Evolutionary conservation across 345 rosid genomes (phyloP).

Genomic region (Salix arbutifolia): DNA sequence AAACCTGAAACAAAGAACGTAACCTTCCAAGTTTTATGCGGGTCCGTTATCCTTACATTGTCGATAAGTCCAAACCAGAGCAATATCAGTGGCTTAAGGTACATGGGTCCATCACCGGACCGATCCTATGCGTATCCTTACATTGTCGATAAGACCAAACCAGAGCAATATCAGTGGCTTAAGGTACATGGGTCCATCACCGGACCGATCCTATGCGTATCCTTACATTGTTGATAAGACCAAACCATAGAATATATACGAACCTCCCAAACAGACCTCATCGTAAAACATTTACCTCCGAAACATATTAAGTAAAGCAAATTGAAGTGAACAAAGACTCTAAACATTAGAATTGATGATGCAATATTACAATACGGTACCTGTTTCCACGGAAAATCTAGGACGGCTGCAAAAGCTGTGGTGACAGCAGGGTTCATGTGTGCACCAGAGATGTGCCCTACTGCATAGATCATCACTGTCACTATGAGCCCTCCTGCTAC

Average conservation of each 20-base stretch:
- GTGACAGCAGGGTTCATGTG: constrained; percentile 81
- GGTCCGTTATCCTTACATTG: no score
- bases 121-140: no score
- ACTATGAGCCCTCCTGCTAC: constrained; percentile 61
- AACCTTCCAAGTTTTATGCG: no score
- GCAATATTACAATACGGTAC: constrained; percentile 13
- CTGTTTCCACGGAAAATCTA: constrained; percentile 58
- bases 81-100: no score
- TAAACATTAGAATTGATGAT: not conserved
- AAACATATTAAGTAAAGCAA: no score
- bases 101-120: no score
- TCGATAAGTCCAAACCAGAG: not conserved
- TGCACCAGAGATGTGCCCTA: constrained; percentile 71
- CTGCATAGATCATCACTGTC: constrained; percentile 65
- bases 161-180: not conserved
- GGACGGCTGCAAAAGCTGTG: constrained; percentile 47
- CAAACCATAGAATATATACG: not conserved
- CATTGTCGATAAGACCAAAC: not conserved
- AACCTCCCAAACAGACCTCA: no score
- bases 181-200: no score
- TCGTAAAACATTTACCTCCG: no score
- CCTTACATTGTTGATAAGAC: not conserved
- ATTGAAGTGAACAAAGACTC: no score
- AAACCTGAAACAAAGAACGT: no score
- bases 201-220: no score